These are phyloP conservation scores for Naganishia vishniacii DNA, from an alignment of 768 basidiomycete species.

Conservation along the genomic window DNA sequence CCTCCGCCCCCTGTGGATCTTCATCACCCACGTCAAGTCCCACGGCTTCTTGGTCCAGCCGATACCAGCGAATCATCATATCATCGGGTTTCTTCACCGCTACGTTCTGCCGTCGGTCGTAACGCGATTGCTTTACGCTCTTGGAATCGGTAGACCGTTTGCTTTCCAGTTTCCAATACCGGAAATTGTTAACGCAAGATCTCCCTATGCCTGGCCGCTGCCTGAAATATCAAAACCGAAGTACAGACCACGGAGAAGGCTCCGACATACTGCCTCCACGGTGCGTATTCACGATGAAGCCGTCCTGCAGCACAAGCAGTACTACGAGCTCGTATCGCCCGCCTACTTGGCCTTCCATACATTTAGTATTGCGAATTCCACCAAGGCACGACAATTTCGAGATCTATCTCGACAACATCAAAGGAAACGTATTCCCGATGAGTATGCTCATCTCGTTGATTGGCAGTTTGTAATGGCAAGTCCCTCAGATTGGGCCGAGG, in stretches of 20 bases:
- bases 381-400: slow-evolving; percentile 12
- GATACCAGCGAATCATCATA: slow-evolving; percentile 17
- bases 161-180: slow-evolving; percentile 20
- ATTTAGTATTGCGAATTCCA: slow-evolving; percentile 16
- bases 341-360: slow-evolving; percentile 22
- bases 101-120: slow-evolving; percentile 2
- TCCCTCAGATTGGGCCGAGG: slow-evolving; percentile 11
- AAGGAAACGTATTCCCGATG: slow-evolving; percentile 10
- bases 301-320: not conserved
- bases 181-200: slow-evolving; percentile 13
- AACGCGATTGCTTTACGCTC: not conserved
- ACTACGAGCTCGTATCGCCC: slow-evolving; percentile 22
- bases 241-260: slow-evolving; percentile 12
- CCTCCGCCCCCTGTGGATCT: slow-evolving; percentile 8
- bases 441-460: slow-evolving; percentile 21
- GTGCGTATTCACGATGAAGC: slow-evolving; percentile 9
- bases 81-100: slow-evolving; percentile 14
- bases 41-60: slow-evolving; percentile 14
- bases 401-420: slow-evolving; percentile 20
- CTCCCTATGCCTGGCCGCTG: slow-evolving; percentile 16
- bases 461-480: slow-evolving; percentile 25
- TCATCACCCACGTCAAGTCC: slow-evolving; percentile 1
- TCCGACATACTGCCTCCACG: slow-evolving; percentile 5
- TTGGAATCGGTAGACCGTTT: slow-evolving; percentile 10
- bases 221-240: slow-evolving; percentile 12